Conservation (phyloP, 345 rosid species). For the Luvunga scandens region DNA sequence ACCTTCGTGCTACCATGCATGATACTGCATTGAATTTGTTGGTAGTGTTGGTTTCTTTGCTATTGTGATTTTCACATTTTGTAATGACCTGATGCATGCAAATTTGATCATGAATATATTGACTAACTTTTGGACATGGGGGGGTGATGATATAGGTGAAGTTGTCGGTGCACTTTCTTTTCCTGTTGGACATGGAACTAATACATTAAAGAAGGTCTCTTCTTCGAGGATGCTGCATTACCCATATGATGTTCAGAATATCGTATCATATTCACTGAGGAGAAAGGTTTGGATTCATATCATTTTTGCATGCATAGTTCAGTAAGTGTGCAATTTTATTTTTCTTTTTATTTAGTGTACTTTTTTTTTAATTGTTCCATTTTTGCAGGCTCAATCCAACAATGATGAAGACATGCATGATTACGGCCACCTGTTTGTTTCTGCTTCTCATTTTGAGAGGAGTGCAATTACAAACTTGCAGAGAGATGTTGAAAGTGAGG, state of each 20-base stretch:
- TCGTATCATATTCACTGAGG: conserved; percentile 54
- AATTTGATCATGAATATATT: conserved; percentile 1
- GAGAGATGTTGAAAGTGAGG: conserved; percentile 44
- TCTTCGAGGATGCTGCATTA: conserved; percentile 76
- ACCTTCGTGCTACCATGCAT: background rate
- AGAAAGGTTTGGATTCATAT: conserved; percentile 49
- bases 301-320: background rate
- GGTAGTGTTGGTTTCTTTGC: background rate
- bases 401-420: conserved; percentile 51
- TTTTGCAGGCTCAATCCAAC: conserved; percentile 43
- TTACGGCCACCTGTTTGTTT: conserved; percentile 60
- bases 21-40: background rate
- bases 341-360: background rate
- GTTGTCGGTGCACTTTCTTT: conserved; percentile 88
- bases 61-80: background rate
- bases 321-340: background rate
- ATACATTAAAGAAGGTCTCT: conserved; percentile 62
- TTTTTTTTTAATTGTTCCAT: background rate
- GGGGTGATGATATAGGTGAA: conserved; percentile 66
- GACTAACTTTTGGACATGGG: conserved; percentile 2
- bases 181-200: conserved; percentile 70
- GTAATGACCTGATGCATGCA: background rate
- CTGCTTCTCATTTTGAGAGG: conserved; percentile 80
- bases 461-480: conserved; percentile 47
- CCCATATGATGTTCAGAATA: conserved; percentile 47